Conservation (phyloP, 768 basidiomycete species). For the Pleurotus sapidus region DNA sequence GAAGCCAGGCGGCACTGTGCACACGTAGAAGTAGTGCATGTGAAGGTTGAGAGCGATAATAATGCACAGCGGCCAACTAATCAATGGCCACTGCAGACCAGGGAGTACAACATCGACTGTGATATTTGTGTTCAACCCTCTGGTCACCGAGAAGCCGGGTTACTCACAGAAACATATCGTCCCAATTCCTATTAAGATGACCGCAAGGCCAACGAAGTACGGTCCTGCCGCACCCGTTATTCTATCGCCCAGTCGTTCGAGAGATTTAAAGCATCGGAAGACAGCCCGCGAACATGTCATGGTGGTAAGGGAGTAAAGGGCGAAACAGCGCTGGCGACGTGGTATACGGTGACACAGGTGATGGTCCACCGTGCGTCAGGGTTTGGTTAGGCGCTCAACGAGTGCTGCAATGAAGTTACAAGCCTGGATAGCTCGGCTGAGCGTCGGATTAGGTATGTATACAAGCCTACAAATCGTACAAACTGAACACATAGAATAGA, state of each 20-base stretch:
- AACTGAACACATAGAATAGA: not conserved
- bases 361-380: not conserved
- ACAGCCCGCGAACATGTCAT: slow-evolving; percentile 47
- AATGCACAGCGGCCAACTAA: slow-evolving; percentile 67
- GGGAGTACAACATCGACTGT: slow-evolving; percentile 81
- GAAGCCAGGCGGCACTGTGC: slow-evolving; percentile 79
- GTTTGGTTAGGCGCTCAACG: not conserved
- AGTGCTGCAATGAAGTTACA: not conserved
- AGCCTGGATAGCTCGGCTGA: not conserved
- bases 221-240: slow-evolving; percentile 92
- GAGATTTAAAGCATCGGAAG: slow-evolving; percentile 49
- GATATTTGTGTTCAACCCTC: not conserved
- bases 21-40: slow-evolving; percentile 83
- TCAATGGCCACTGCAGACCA: slow-evolving; percentile 50
- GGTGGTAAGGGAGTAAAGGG: slow-evolving; percentile 2
- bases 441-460: not conserved
- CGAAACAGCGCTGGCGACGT: not conserved
- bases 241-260: slow-evolving; percentile 75
- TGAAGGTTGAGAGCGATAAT: slow-evolving; percentile 76
- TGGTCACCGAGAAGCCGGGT: not conserved
- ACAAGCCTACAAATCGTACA: not conserved
- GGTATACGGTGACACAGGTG: not conserved
- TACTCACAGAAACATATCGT: slow-evolving; percentile 79
- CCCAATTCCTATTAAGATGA: slow-evolving; percentile 66
- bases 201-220: slow-evolving; percentile 81